Base-by-base conservation (phyloP, 2,329 filamentous ascomycete species). In the Colletotrichum sansevieriae region DNA sequence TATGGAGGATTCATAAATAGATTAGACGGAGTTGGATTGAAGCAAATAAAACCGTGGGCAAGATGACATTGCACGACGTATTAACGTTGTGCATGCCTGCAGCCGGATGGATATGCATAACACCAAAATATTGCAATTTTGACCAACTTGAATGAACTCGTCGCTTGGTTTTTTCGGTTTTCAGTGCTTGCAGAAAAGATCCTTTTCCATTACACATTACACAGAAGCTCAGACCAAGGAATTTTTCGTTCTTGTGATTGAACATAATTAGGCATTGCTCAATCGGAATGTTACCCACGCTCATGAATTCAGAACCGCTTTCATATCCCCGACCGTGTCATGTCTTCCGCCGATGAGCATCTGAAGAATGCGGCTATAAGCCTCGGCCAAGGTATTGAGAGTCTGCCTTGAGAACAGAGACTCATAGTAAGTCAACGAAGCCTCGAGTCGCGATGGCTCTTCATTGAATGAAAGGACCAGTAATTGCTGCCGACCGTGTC, bases 401-500 rank as follows among this genome's bases (percentile, higher is more conserved):
- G 46, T 47, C 4, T n/a, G 18, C 2, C 39, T 29, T 4, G 60
- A 68, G 8, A 64, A 59, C 0, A 59, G 9, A n/a, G 61, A 58
- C 41, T 68, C 54, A n/a, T 65, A 68, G 1, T 59, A 68, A 5
- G 65, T 54, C 1, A 68, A 39, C 2, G 60, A 54, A 7, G 65
- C 65, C 4, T 68, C 60, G 1, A 68, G 44, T 10, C 29, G 44
- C 4, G 46, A 46, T 3, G 44, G 44, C 2, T 25, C 52, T n/a
- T 64, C 60, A 25, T 68, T 63, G 39, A 68, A 68, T 5, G 59
- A 35, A 1, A 64, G 44, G 9, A 68, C 52, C 1, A 68, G 12
- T 0, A 57, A 35, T 68, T 68, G 65, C 65, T 68, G 44, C 13
- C 1, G 8, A 9, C 7, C 12, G 6, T 2, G 3, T 67, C 22